Evolutionary conservation across 2,329 filamentous ascomycete genomes (phyloP).

Genomic region (Chalaropsis ovoidea): DNA sequence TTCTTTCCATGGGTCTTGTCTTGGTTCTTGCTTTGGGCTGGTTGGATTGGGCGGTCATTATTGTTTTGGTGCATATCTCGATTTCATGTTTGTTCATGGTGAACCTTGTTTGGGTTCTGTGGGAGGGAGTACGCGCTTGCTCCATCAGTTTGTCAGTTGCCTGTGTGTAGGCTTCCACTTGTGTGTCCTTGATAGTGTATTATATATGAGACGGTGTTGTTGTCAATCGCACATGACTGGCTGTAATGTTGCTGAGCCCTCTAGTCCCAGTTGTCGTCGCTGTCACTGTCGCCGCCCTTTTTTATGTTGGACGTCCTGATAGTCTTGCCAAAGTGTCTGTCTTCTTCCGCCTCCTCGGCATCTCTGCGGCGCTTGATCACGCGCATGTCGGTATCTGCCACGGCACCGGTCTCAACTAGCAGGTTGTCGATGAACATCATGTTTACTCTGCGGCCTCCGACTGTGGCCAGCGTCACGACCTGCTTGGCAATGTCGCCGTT

Average conservation of each 20-base stretch:
- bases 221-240: neutral
- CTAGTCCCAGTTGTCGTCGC: constrained; percentile 54
- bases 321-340: constrained; percentile 41
- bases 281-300: constrained; percentile 39
- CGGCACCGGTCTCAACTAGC: constrained; percentile 69
- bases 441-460: constrained; percentile 61
- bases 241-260: constrained; percentile 16
- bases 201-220: constrained; percentile 17
- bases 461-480: constrained; percentile 73
- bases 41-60: neutral
- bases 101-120: neutral
- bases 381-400: constrained; percentile 68
- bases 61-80: neutral
- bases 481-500: constrained; percentile 89
- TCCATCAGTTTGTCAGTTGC: neutral
- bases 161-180: neutral
- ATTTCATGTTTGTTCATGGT: neutral
- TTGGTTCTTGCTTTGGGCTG: neutral
- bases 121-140: neutral
- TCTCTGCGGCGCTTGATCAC: constrained; percentile 53
- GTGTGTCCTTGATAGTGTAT: constrained; percentile 14
- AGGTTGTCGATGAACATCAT: constrained; percentile 70
- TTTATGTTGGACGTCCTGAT: constrained; percentile 44
- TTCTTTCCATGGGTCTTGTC: neutral
- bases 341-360: constrained; percentile 52